Conservation (phyloP, 208 protist genomes). For the Leishmania braziliensis region DNA sequence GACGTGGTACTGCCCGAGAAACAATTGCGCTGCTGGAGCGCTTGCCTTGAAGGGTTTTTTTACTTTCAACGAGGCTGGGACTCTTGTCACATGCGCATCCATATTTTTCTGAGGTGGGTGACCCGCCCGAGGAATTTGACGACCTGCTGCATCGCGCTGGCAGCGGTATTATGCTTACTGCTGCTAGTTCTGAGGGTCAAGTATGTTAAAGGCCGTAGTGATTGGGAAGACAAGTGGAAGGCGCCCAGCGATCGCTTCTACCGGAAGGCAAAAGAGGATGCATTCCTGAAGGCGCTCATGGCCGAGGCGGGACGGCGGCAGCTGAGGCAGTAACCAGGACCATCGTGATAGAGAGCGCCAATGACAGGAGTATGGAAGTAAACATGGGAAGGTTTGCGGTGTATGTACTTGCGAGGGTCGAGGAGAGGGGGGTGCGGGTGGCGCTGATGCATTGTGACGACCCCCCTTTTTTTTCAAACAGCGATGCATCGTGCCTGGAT, state of each 20-base stretch:
- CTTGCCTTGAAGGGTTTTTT: background rate
- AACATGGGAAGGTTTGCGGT: background rate
- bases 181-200: background rate
- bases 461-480: background rate
- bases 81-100: background rate
- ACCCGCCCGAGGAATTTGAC: background rate
- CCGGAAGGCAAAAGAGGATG: background rate
- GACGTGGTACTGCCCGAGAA: background rate
- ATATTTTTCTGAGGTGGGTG: background rate
- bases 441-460: background rate
- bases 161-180: background rate
- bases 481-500: background rate
- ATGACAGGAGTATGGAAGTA: background rate
- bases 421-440: background rate
- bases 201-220: too few relatives aligned
- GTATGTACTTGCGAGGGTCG: background rate
- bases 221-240: background rate
- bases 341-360: background rate
- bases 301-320: constrained; percentile 8
- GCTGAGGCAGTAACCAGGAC: background rate
- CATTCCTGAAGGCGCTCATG: constrained; percentile 7
- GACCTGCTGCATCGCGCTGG: background rate
- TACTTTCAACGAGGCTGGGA: background rate
- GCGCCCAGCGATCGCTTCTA: background rate
- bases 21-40: background rate